These are phyloP conservation scores for Ophiostoma ulmi DNA, from an alignment of 2,329 filamentous ascomycete genomes.

Conservation along the genomic window DNA sequence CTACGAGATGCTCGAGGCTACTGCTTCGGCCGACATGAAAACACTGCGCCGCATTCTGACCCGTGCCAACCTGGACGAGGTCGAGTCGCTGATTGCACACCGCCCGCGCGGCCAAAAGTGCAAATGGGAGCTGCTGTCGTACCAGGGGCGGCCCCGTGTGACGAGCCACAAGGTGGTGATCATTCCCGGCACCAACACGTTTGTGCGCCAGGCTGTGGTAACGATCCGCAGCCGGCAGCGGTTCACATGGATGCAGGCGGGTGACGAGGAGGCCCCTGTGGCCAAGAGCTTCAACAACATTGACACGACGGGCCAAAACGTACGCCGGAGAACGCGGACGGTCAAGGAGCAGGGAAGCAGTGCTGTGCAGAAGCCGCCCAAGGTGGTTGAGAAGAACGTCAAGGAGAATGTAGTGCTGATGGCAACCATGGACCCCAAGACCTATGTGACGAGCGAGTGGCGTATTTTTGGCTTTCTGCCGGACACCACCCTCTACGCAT, in stretches of 20 bases:
- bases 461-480: conserved; percentile 59
- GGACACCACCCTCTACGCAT: conserved; percentile 47
- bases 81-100: conserved; percentile 50
- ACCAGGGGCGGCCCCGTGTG: conserved; percentile 47
- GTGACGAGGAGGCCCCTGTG: not conserved
- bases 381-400: conserved; percentile 49
- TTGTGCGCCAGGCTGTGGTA: conserved; percentile 52
- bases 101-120: conserved; percentile 44
- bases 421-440: conserved; percentile 41
- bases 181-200: conserved; percentile 39
- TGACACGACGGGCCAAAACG: conserved; percentile 10
- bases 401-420: conserved; percentile 63
- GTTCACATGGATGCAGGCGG: conserved; percentile 38
- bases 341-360: not conserved
- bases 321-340: conserved; percentile 7
- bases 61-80: conserved; percentile 45
- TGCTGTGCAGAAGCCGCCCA: conserved; percentile 38
- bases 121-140: conserved; percentile 52
- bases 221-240: conserved; percentile 54
- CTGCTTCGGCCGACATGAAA: conserved; percentile 53
- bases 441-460: conserved; percentile 51
- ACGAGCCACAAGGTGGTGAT: conserved; percentile 52
- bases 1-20: conserved; percentile 54
- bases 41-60: conserved; percentile 50
- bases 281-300: conserved; percentile 5